phyloP scores from a whole-genome alignment of 352 stramenopile species.

The Phytophthora kernoviae region DNA sequence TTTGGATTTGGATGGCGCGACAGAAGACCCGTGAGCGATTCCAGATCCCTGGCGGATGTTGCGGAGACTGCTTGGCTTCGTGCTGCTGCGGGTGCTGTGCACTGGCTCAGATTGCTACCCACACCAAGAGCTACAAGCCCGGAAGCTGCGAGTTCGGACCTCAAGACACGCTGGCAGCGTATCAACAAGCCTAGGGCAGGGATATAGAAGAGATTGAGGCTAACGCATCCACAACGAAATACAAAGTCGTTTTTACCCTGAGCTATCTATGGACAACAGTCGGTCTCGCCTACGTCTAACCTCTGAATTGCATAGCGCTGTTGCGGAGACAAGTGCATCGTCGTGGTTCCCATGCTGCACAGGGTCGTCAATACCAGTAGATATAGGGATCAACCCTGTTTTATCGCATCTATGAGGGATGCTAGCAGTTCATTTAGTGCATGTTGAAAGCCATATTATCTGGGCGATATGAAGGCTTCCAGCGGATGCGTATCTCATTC shows the following conservation, averaged over 20 bases:
- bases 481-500: background rate
- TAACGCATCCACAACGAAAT: background rate
- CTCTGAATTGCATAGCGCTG: too few relatives aligned
- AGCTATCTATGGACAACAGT: too few relatives aligned
- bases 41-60: slow-evolving; percentile 41
- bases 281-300: too few relatives aligned
- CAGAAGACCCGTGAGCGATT: slow-evolving; percentile 35
- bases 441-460: too few relatives aligned
- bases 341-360: slow-evolving; percentile 25
- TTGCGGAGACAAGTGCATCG: slow-evolving; percentile 9
- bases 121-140: slow-evolving; percentile 57
- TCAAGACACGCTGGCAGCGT: slow-evolving; percentile 38
- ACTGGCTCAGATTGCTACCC: slow-evolving; percentile 51
- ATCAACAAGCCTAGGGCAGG: slow-evolving; percentile 12
- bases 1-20: slow-evolving; percentile 36
- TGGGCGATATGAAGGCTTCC: background rate
- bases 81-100: slow-evolving; percentile 45
- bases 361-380: too few relatives aligned
- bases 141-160: slow-evolving; percentile 43
- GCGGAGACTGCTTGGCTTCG: slow-evolving; percentile 31
- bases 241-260: background rate
- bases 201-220: background rate
- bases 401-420: too few relatives aligned
- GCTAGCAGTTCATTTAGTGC: too few relatives aligned
- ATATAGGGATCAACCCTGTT: too few relatives aligned